A percentile compares a stretch with the other conserved stretches of the same genome.
Conservation (phyloP, 495 filamentous ascomycete genomes). For the Hypoxylon cercidicola region DNA sequence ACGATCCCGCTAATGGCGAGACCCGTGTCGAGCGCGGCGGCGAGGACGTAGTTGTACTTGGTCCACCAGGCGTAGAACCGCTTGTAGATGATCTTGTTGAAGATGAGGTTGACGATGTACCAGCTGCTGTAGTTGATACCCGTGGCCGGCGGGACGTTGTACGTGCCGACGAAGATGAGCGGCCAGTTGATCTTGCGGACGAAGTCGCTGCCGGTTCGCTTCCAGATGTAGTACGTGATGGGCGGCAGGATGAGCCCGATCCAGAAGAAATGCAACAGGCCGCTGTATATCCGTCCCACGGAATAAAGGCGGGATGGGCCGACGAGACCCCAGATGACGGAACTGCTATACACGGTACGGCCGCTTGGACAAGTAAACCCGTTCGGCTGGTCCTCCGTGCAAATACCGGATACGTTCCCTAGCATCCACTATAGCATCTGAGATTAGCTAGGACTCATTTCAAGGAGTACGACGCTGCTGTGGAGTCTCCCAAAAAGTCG, state of each 20-base stretch:
- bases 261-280: conserved; percentile 44
- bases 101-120: conserved; percentile 59
- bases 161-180: conserved; percentile 58
- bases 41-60: conserved; percentile 49
- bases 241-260: conserved; percentile 44
- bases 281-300: conserved; percentile 41
- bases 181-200: conserved; percentile 58
- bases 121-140: conserved; percentile 62
- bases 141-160: conserved; percentile 53
- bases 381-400: conserved; percentile 41
- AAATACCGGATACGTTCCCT: conserved; percentile 44
- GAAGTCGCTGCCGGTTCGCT: conserved; percentile 40
- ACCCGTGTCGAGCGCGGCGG: conserved; percentile 43
- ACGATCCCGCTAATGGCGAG: conserved; percentile 47
- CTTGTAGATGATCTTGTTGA: conserved; percentile 55
- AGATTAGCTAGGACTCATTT: background rate
- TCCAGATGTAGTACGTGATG: conserved; percentile 44
- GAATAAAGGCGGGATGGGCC: conserved; percentile 43
- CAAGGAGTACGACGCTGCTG: background rate
- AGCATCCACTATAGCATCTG: conserved; percentile 45
- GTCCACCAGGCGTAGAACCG: conserved; percentile 56
- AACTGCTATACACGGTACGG: conserved; percentile 46
- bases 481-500: background rate
- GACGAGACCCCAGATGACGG: conserved; percentile 45
- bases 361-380: conserved; percentile 44